Evolutionary conservation across 148 eudicot genomes (phyloP), one percentile per base, ranked within the genome.

Genomic region (Chenopodium album): DNA sequence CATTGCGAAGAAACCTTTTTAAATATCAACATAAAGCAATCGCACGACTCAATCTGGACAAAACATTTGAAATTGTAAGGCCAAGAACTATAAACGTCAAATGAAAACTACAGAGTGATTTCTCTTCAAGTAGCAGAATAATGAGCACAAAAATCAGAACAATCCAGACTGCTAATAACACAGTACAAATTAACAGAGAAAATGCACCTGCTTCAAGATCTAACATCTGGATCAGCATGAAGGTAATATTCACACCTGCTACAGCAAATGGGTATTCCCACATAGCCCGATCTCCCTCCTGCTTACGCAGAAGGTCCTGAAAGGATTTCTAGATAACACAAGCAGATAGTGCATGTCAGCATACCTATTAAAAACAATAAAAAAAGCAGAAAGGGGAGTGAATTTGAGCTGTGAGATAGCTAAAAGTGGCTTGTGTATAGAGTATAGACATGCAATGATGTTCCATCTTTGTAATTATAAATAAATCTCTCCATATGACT

Each of bases 231-330:
- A 94, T 91, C 85, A 95, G 90, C 94, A 95, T 91, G 85, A 95
- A 95, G 54, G 99, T 93, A 83, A 95, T 92, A 86, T 95, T 95
- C 78, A 95, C 99, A 79, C 99, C 99, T 76, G 98, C 99, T 16
- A 96, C 99, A 86, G 99, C 99, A 89, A 96, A 96, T 6, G 99
- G 99, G 82, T 96, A 96, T 85, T 96, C 99, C 99, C 99, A 96
- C 88, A 92, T 81, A 47, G 99, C 97, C 73, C 99, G 82, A 68
- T 90, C 94, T 80, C 99, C 99, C 79, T 96, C 98, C 84, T 86
- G 92, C 85, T 96, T 96, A 71, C 87, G 92, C 60, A 96, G 92
- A 85, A 96, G 97, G 86, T 89, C 93, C 81, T 91, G 98, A 87
- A 94, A 96, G 34, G 99, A 90, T 88, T 92, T 95, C 98, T 95